Evolutionary conservation across 2,329 filamentous ascomycete species (phyloP), one percentile per base, ranked within the genome.

Genomic region (Calonectria ilicicola): DNA sequence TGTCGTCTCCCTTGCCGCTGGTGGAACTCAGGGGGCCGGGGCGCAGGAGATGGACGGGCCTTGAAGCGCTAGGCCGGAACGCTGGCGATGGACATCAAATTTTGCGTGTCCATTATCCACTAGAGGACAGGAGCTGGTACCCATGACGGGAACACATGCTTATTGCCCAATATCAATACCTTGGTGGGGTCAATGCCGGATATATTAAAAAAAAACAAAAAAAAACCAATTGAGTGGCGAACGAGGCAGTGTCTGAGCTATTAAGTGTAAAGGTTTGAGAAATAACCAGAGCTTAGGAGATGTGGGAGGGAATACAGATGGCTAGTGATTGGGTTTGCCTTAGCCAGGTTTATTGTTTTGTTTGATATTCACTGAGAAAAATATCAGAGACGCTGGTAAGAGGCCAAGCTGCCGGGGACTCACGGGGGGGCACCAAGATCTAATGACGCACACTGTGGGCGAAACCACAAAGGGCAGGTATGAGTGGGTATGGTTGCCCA

Each of bases 11-110:
- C 77, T 79, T 78, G 77, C 70, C 64, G 73, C 70, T 56, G 58
- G 76, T 80, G 76, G 74, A 73, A 65, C 72, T 70, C 46, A 69
- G 71, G 72, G 53, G 71, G 75, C 71, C 68, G 68, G 64, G 72
- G 68, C 53, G 73, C 69, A 69, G 66, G 65, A 76, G 73, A 76
- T 72, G 51, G 64, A 65, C 51, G 58, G 38, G 63, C 65, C 42
- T 64, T 74, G 68, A 74, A 79, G 72, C 70, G 70, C 72, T 77
- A 60, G 78, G 67, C 70, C 70, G 74, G 76, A 74, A 77, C 67
- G 69, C 60, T 73, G 65, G 66, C 63, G 65, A 77, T 73, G 68
- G 72, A 44, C 64, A 70, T 74, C 72, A 69, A 73, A 73, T 58
- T 74, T 74, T 70, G 70, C 67, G 64, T 63, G 64, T 60, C 73